phyloP scores from a whole-genome alignment of 1,284 basidiomycete genomes.

The Cryptococcus floricola region DNA sequence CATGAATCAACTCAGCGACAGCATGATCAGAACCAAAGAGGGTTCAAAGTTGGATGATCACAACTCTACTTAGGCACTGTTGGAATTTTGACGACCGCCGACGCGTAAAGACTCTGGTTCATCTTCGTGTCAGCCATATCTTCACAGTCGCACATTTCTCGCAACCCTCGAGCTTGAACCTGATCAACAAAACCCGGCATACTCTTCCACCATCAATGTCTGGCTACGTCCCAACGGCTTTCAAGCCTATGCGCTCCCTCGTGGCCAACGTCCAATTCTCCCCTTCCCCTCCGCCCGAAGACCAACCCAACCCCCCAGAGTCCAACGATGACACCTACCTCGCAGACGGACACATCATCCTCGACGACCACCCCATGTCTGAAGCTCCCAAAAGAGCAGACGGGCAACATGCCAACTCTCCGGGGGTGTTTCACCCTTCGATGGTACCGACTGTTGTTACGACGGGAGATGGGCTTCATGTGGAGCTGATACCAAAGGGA shows the following conservation, averaged over 20 bases:
- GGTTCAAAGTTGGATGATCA: too few relatives aligned
- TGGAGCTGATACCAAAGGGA: slow-evolving; percentile 1
- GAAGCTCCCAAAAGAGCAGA: neutral
- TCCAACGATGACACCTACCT: neutral
- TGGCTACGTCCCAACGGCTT: neutral
- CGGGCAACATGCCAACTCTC: neutral
- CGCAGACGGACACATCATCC: slow-evolving; percentile 8
- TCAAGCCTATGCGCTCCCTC: neutral
- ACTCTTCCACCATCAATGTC: neutral
- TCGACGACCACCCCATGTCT: slow-evolving; percentile 12
- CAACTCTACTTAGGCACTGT: too few relatives aligned
- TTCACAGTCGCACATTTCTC: too few relatives aligned
- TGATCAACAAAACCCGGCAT: too few relatives aligned
- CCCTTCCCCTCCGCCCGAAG: neutral
- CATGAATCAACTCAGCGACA: too few relatives aligned
- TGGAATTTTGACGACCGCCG: too few relatives aligned
- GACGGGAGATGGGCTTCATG: slow-evolving; percentile 1
- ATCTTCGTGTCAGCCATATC: too few relatives aligned
- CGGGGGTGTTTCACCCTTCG: slow-evolving; percentile 24
- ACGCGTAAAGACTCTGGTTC: too few relatives aligned
- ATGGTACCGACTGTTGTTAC: slow-evolving; percentile 13
- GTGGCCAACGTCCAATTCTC: neutral
- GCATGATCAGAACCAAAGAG: too few relatives aligned
- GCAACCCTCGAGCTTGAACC: too few relatives aligned
- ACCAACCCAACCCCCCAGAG: neutral